A percentile compares a stretch with the other conserved stretches of the same genome.
Evolutionary conservation across 495 filamentous ascomycete species (phyloP).

Genomic region (Penicillium verhagenii): DNA sequence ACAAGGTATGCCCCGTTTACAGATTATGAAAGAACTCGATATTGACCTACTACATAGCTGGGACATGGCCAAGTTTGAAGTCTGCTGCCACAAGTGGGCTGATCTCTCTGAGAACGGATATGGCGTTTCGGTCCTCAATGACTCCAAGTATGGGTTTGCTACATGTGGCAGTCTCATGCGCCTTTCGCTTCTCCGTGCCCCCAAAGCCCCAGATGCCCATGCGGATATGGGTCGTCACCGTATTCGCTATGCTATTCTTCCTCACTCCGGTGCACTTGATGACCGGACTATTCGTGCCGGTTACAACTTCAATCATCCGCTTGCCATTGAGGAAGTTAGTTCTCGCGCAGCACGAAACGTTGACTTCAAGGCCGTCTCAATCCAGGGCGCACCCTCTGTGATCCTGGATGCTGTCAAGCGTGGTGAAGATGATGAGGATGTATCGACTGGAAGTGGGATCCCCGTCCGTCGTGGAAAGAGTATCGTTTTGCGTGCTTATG

Average conservation of each 20-base stretch:
- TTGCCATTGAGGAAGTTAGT: conserved; percentile 48
- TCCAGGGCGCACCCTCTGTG: conserved; percentile 59
- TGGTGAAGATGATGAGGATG: conserved; percentile 92
- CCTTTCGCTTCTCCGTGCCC: conserved; percentile 79
- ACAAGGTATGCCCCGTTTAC: conserved; percentile 52
- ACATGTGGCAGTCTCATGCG: conserved; percentile 91
- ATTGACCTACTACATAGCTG: conserved; percentile 54
- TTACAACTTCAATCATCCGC: conserved; percentile 85
- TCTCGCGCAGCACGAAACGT: conserved; percentile 18
- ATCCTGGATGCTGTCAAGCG: conserved; percentile 85
- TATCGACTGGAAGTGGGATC: conserved; percentile 70
- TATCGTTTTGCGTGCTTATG: conserved; percentile 81
- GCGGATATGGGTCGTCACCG: conserved; percentile 93
- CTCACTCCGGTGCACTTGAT: conserved; percentile 71
- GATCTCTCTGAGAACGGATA: conserved; percentile 91
- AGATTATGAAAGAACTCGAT: background rate
- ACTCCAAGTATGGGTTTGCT: conserved; percentile 96
- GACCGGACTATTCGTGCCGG: conserved; percentile 76
- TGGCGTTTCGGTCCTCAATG: conserved; percentile 91
- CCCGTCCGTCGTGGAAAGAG: conserved; percentile 68
- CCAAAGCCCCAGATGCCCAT: conserved; percentile 95
- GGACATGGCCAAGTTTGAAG: conserved; percentile 99
- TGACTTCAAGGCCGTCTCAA: conserved; percentile 49
- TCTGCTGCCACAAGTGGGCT: conserved; percentile 97
- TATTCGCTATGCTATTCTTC: conserved; percentile 89